These are phyloP conservation scores for Zelopaecilomyces penicillatus DNA, from an alignment of 2,329 filamentous ascomycete species.

Conservation along the genomic window DNA sequence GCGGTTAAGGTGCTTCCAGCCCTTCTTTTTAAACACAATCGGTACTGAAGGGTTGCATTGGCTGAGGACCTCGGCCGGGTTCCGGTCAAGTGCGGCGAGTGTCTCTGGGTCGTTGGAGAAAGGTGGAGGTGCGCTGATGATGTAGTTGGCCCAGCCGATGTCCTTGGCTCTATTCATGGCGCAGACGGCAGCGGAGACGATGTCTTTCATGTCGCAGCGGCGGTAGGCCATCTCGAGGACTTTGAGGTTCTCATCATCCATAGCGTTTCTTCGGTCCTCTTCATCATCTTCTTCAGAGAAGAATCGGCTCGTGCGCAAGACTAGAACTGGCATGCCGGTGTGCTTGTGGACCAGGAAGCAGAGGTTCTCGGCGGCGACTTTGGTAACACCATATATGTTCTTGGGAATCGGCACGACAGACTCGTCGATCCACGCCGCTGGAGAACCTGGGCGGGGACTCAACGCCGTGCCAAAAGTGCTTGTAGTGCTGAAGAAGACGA, in stretches of 20 bases:
- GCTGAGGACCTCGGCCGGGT: constrained; percentile 23
- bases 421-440: constrained; percentile 38
- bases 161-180: constrained; percentile 26
- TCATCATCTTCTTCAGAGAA: constrained; percentile 41
- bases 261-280: constrained; percentile 25
- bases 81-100: constrained; percentile 24
- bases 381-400: constrained; percentile 42
- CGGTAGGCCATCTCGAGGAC: constrained; percentile 39
- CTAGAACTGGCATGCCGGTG: constrained; percentile 29
- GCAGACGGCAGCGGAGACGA: constrained; percentile 32
- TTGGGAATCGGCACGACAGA: constrained; percentile 31
- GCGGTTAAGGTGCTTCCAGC: constrained; percentile 29
- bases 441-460: constrained; percentile 23
- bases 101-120: constrained; percentile 24
- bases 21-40: constrained; percentile 21
- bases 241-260: constrained; percentile 37
- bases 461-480: constrained; percentile 36
- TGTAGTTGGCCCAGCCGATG: constrained; percentile 31
- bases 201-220: constrained; percentile 34
- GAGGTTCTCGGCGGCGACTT: constrained; percentile 39
- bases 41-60: constrained; percentile 18
- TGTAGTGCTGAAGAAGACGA: constrained; percentile 38
- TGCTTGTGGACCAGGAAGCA: constrained; percentile 34
- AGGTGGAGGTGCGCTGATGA: constrained; percentile 36
- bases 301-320: constrained; percentile 40